A percentile compares a stretch with the other conserved stretches of the same genome.
Conservation (phyloP, 768 basidiomycete species). For the Pilatotrama ljubarskyi region DNA sequence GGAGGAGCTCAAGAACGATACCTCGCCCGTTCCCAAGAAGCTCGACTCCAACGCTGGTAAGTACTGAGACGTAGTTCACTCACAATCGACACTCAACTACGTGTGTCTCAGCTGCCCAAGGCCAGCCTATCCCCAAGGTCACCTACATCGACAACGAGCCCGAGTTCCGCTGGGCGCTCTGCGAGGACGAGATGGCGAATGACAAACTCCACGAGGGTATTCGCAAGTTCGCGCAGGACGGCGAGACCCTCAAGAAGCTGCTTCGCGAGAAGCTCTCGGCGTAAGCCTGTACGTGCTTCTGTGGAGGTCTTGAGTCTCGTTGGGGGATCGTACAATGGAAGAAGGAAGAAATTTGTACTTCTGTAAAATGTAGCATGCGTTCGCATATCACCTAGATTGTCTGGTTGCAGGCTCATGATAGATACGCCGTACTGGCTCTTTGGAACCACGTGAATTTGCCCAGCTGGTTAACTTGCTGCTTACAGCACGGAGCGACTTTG, state of each 20-base stretch:
- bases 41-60: conserved; percentile 66
- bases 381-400: conserved; percentile 1
- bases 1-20: conserved; percentile 88
- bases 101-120: conserved; percentile 46
- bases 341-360: conserved; percentile 13
- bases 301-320: too few species aligned
- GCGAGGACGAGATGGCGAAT: conserved; percentile 96
- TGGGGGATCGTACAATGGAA: neutral
- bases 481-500: too few species aligned
- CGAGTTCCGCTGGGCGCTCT: conserved; percentile 92
- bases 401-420: neutral
- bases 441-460: too few species aligned
- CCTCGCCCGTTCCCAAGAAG: conserved; percentile 77
- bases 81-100: neutral
- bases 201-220: conserved; percentile 99
- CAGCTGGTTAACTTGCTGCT: too few species aligned
- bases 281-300: conserved; percentile 9
- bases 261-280: conserved; percentile 70
- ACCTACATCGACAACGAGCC: conserved; percentile 89
- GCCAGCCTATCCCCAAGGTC: conserved; percentile 74
- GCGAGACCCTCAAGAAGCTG: conserved; percentile 80
- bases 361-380: conserved; percentile 13
- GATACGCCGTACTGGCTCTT: neutral
- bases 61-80: conserved; percentile 23
- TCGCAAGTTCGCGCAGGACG: conserved; percentile 97